These are phyloP conservation scores for Protomyces pachydermus DNA, from an alignment of 1,139 yeast genomes.

Conservation along the genomic window DNA sequence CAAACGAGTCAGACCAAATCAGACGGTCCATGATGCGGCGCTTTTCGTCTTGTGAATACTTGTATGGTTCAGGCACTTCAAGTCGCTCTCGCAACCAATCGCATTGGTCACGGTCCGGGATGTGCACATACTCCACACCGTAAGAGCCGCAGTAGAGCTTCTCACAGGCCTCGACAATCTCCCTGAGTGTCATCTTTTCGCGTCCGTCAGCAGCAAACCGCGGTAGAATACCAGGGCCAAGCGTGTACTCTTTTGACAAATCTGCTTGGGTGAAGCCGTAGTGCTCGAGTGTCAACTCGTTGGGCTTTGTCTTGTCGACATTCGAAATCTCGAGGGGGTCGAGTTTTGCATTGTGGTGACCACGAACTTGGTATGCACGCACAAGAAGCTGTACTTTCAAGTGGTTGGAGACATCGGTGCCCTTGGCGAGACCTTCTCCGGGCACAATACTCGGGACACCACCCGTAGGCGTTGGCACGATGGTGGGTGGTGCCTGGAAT, in stretches of 20 bases:
- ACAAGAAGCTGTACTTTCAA: constrained; percentile 93
- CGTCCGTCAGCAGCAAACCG: constrained; percentile 67
- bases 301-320: constrained; percentile 63
- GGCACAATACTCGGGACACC: constrained; percentile 56
- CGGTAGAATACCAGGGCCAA: constrained; percentile 97
- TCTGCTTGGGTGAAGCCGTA: constrained; percentile 88
- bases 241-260: constrained; percentile 71
- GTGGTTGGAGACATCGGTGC: constrained; percentile 68
- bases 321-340: constrained; percentile 90
- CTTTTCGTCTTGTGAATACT: constrained; percentile 81
- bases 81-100: constrained; percentile 97
- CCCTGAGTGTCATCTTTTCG: constrained; percentile 60
- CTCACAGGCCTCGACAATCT: constrained; percentile 74
- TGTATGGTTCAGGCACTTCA: constrained; percentile 84
- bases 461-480: constrained; percentile 63
- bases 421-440: constrained; percentile 43
- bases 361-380: constrained; percentile 98
- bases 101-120: constrained; percentile 91
- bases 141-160: constrained; percentile 78
- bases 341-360: constrained; percentile 89
- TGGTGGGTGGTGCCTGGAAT: constrained; percentile 83
- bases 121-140: constrained; percentile 94
- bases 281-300: constrained; percentile 83
- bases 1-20: constrained; percentile 95
- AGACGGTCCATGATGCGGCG: constrained; percentile 93